Percentiles rank a stretch among this genome's conserved stretches.
These are phyloP conservation scores for Lentinula detonsa DNA, from an alignment of 768 basidiomycete genomes.

Conservation along the genomic window DNA sequence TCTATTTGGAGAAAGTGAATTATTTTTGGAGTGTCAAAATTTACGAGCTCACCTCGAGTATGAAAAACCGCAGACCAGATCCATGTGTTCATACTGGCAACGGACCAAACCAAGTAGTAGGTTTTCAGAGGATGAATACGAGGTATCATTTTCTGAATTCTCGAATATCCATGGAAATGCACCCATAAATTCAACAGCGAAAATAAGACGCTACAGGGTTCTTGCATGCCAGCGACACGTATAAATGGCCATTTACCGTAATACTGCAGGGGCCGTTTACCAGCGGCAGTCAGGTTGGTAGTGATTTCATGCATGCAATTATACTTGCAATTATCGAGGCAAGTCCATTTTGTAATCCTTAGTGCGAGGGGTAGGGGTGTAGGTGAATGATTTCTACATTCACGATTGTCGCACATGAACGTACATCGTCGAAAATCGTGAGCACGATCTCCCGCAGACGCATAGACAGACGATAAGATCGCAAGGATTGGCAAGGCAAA, in stretches of 20 bases:
- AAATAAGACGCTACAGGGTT: conserved; percentile 88
- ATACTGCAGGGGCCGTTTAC: conserved; percentile 62
- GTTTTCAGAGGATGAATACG: conserved; percentile 58
- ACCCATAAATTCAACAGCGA: conserved; percentile 77
- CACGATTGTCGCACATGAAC: conserved; percentile 29
- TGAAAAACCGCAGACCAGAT: conserved; percentile 90
- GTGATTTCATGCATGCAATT: conserved; percentile 81
- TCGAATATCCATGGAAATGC: conserved; percentile 57
- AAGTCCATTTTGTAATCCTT: conserved; percentile 76
- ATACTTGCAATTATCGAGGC: conserved; percentile 85
- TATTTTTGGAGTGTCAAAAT: neutral
- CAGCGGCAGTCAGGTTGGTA: conserved; percentile 36
- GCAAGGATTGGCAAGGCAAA: neutral
- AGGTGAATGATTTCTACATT: conserved; percentile 29
- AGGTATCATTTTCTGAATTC: conserved; percentile 43
- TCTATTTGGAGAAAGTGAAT: conserved; percentile 30
- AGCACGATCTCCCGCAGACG: conserved; percentile 63
- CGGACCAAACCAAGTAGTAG: conserved; percentile 63
- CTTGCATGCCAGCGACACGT: conserved; percentile 81
- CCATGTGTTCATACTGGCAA: conserved; percentile 85
- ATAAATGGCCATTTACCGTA: conserved; percentile 98
- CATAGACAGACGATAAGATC: neutral
- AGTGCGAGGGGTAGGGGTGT: conserved; percentile 46
- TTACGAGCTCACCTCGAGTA: conserved; percentile 58
- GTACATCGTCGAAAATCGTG: conserved; percentile 49